phyloP scores from a whole-genome alignment of 1,139 yeast species.

The Yamadazyma aaseri region DNA sequence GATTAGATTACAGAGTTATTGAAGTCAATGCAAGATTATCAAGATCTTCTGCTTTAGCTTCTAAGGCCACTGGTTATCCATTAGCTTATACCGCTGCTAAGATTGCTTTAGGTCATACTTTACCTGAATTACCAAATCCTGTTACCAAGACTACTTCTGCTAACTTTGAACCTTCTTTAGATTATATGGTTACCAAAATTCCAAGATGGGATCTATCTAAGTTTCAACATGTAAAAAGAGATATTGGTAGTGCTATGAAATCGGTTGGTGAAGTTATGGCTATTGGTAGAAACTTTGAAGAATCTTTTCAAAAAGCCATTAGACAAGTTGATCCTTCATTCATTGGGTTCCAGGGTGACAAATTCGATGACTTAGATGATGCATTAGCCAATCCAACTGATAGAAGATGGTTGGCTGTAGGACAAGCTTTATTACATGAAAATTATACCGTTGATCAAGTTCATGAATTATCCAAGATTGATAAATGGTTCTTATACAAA shows the following conservation, averaged over 20 bases:
- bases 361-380: constrained; percentile 75
- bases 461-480: constrained; percentile 88
- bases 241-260: constrained; percentile 94
- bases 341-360: constrained; percentile 89
- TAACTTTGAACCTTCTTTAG: constrained; percentile 94
- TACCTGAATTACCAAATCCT: constrained; percentile 94
- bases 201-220: constrained; percentile 98
- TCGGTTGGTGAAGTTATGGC: constrained; percentile 99
- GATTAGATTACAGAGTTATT: constrained; percentile 91
- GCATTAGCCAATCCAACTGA: constrained; percentile 90
- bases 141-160: constrained; percentile 96
- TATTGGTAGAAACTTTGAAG: constrained; percentile 96
- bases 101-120: constrained; percentile 89
- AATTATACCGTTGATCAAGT: constrained; percentile 88
- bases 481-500: constrained; percentile 93
- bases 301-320: constrained; percentile 95
- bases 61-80: constrained; percentile 98
- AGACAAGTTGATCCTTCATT: constrained; percentile 94
- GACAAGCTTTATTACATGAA: constrained; percentile 91
- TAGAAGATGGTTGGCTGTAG: constrained; percentile 97
- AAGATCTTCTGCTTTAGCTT: constrained; percentile 95
- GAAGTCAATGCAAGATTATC: constrained; percentile 98
- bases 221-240: constrained; percentile 91
- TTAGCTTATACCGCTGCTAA: constrained; percentile 98
- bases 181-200: constrained; percentile 93